Percentiles rank a stretch among this genome's conserved stretches.
phyloP scores from a whole-genome alignment of 768 basidiomycete species.

The Cantharellus cinnabarinus region DNA sequence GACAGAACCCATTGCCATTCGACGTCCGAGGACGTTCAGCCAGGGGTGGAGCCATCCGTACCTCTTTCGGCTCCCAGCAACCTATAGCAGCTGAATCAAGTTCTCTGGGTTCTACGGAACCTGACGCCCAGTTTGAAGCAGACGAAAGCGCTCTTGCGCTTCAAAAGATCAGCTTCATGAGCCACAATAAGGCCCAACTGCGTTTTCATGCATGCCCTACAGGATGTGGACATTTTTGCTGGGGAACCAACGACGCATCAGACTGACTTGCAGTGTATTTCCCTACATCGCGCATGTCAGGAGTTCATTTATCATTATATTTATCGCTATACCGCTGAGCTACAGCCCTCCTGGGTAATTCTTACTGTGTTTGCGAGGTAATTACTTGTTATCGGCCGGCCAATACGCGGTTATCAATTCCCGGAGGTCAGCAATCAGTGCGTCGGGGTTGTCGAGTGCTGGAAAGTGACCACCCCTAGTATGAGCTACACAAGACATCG shows the following conservation, averaged over 20 bases:
- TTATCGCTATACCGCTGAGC: not conserved
- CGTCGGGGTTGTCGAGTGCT: slow-evolving; percentile 10
- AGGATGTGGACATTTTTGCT: slow-evolving; percentile 70
- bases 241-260: slow-evolving; percentile 27
- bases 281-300: not conserved
- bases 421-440: slow-evolving; percentile 8
- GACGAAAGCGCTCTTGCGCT: not conserved
- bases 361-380: not conserved
- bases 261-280: not conserved
- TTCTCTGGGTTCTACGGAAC: not conserved
- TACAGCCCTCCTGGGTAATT: not conserved
- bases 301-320: not conserved
- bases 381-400: not conserved
- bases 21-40: not conserved
- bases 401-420: slow-evolving; percentile 7
- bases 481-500: slow-evolving; percentile 1
- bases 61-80: slow-evolving; percentile 2
- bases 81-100: not conserved
- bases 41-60: slow-evolving; percentile 3
- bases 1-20: not conserved
- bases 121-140: not conserved
- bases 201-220: slow-evolving; percentile 51
- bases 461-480: slow-evolving; percentile 11
- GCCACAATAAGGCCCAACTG: slow-evolving; percentile 10
- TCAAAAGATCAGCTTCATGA: not conserved